Evolutionary conservation across 306 rosid species (phyloP), one percentile per base, ranked within the genome.

Genomic region (Abrus pulchellus): DNA sequence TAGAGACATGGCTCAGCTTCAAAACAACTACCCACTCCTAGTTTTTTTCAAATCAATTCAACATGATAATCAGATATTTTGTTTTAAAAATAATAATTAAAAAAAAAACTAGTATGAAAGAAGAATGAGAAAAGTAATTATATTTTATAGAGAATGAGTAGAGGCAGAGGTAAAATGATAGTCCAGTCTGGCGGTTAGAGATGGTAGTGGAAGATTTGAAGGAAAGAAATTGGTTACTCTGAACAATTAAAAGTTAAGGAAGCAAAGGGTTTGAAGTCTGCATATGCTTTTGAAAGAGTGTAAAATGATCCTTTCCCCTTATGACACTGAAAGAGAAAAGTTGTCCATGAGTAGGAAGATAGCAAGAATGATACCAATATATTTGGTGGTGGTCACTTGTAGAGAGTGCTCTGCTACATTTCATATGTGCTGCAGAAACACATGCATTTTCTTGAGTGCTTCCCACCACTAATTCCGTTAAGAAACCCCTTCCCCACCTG

Each of bases 321-420:
- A 78, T 41, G 63, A 57, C 13, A 50, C 38, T 76, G 82, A 78
- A 61, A 64, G 57, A 49, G 52, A 77, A 86, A 54, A 57, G 56
- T 52, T 52, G 62, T 36, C 55, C 50, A 81, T 86, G 91, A 86
- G 86, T 77, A 86, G 72, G 78, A 86, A 86, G 76, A 69, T 82
- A 81, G 89, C 85, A 91, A 81, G 89, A 78, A 90, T 89, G 88
- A 83, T 80, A 54, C 43, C 56, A 59, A 72, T 59, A 60, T 32
- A 62, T 68, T 76, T 80, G 70, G 74, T 81, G 84, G 81, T 77
- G 86, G 77, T 82, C 81, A 82, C 72, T 33, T 64, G 71, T 36
- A 29, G 38, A 32, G 43, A 2, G 13, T 29, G 14, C 55, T 57
- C 68, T 84, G 1, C 59, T 53, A 29, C 80, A 83, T 77, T 54